Evolutionary conservation across 2,329 filamentous ascomycete genomes (phyloP), one percentile per base, ranked within the genome.

Genomic region (Colletotrichum horii): DNA sequence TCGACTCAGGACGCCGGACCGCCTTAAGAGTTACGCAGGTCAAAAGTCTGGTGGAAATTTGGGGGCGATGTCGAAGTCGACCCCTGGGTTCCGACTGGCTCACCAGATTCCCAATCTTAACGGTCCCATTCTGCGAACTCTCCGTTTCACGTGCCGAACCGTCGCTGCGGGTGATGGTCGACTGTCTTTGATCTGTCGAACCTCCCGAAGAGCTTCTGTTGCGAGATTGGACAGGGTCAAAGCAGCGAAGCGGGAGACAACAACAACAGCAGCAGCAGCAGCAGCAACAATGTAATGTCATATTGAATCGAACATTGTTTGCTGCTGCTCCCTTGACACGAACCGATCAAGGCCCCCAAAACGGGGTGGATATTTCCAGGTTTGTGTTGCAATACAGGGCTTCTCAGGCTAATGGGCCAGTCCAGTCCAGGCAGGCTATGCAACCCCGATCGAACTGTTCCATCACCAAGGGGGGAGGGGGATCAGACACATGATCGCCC

Each of bases 401-500:
- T 65, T 28, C 65, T 55, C 34, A 15, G 32, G 58, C 70, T 43
- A 34, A 56, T 34, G 72, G 71, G 36, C 52, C 55, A 58, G 30
- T 32, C 32, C 24, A 58, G 30, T 43, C 32, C 24, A 43, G 52
- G 52, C 58, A 32, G 26, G 34, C 48, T 66, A 71, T 71, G 68
- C 52, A 75, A 26, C 24, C 36, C 52, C 68, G 38, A 66, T 71
- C 43, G 73, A 62, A 67, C 48, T 66, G 62, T 75, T 67, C 64
- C 72, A 56, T 64, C 69, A 62, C 30, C 73, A 43, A 52, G 52
- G 26, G 61, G 43, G 32, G 36, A 32, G 60, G 60, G 34, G 56
- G 58, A 26, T 65, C 52, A 76, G 65, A 74, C 70, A 74, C 48
- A 74, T 66, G 65, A 74, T 76, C 70, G 65, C 56, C 74, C 55